These are phyloP conservation scores for Straminergon stramineum DNA, from an alignment of 225 moss, liverwort and hornwort genomes.

Conservation along the genomic window DNA sequence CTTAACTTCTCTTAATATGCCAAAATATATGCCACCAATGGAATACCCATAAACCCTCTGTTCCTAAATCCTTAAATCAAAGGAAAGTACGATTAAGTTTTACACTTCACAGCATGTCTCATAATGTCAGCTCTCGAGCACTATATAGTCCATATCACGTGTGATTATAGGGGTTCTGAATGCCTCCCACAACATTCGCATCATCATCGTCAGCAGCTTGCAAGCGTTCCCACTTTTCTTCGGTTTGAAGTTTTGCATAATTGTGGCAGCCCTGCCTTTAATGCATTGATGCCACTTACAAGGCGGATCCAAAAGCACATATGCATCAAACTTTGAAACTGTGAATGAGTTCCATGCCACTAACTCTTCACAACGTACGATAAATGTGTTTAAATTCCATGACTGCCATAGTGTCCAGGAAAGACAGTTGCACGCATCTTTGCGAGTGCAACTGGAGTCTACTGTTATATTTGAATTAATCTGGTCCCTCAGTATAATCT, in stretches of 20 bases:
- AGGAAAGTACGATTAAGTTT: background rate
- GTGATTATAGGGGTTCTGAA: conserved; percentile 8
- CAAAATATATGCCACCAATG: background rate
- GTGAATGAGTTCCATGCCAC: conserved; percentile 15
- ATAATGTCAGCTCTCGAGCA: background rate
- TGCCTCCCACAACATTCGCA: conserved; percentile 40
- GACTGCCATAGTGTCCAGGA: background rate
- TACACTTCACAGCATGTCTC: background rate
- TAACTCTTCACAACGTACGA: conserved; percentile 12
- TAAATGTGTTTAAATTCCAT: background rate
- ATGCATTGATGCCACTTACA: background rate
- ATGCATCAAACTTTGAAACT: background rate
- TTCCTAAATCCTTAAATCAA: background rate
- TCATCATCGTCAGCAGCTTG: conserved; percentile 24
- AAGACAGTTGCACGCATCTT: background rate
- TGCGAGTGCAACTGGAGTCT: background rate
- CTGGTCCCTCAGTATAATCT: background rate
- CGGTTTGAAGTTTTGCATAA: background rate
- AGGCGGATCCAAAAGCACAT: background rate
- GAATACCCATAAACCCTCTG: background rate
- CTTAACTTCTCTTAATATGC: background rate
- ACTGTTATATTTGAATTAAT: background rate
- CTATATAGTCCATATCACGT: background rate
- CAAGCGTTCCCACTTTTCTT: conserved; percentile 10
- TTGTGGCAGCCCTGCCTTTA: background rate